Evolutionary conservation across 2,329 filamentous ascomycete genomes (phyloP).

Genomic region (Dryadomyces quercivorus): DNA sequence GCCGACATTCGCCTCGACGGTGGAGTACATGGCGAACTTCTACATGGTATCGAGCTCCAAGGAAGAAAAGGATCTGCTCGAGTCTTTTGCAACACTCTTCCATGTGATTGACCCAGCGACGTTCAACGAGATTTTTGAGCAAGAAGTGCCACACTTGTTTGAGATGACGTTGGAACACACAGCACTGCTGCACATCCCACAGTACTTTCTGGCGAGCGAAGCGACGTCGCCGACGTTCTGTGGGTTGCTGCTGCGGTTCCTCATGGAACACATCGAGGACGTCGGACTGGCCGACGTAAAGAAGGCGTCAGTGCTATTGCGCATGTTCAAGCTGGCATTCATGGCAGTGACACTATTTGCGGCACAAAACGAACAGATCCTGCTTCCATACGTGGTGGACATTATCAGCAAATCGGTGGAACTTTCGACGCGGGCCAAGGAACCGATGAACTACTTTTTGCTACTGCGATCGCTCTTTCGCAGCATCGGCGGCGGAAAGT

Average conservation of each 20-base stretch:
- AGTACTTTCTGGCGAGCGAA: slow-evolving; percentile 98
- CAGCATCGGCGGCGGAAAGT: slow-evolving; percentile 93
- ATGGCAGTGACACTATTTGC: slow-evolving; percentile 98
- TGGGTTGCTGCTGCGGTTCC: slow-evolving; percentile 91
- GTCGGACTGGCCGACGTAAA: slow-evolving; percentile 86
- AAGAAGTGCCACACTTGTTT: slow-evolving; percentile 92
- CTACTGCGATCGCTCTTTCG: slow-evolving; percentile 84
- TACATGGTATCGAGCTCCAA: slow-evolving; percentile 90
- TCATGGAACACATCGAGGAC: slow-evolving; percentile 94
- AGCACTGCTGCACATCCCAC: slow-evolving; percentile 83
- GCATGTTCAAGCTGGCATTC: slow-evolving; percentile 95
- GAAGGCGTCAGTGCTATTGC: slow-evolving; percentile 81
- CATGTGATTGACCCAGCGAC: slow-evolving; percentile 97
- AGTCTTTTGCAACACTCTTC: slow-evolving; percentile 96
- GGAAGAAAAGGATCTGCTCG: slow-evolving; percentile 93
- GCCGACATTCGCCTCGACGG: slow-evolving; percentile 63
- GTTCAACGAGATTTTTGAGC: slow-evolving; percentile 96
- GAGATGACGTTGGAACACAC: slow-evolving; percentile 97
- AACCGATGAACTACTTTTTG: slow-evolving; percentile 98
- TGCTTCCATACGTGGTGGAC: slow-evolving; percentile 90
- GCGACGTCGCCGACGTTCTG: slow-evolving; percentile 96
- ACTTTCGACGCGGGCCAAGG: slow-evolving; percentile 85
- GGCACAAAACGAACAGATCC: slow-evolving; percentile 84
- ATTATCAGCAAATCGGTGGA: slow-evolving; percentile 97
- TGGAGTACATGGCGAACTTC: slow-evolving; percentile 88